These are phyloP conservation scores for Rhododendron vialii DNA, from an alignment of 148 eudicot species.

Conservation along the genomic window DNA sequence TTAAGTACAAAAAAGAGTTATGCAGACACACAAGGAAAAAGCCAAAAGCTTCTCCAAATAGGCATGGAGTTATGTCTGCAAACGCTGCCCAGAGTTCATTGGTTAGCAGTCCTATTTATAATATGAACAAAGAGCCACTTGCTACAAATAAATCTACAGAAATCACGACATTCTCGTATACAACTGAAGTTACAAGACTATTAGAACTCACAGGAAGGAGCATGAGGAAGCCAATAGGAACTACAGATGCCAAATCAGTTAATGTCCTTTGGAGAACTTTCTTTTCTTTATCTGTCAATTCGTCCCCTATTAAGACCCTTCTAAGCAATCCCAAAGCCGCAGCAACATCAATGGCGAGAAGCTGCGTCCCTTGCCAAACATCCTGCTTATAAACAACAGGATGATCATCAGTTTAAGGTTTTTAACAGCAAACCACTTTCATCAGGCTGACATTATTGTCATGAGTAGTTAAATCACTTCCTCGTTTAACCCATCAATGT, in stretches of 20 bases:
- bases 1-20: not conserved
- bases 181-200: constrained; percentile 1
- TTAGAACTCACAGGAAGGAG: constrained; percentile 85
- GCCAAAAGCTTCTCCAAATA: not conserved
- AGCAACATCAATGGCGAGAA: constrained; percentile 84
- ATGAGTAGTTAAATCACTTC: not conserved
- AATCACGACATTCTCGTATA: not conserved
- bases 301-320: constrained; percentile 75
- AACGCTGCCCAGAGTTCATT: not conserved
- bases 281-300: constrained; percentile 83
- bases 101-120: not conserved
- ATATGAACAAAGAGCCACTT: not conserved
- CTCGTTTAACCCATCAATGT: not conserved
- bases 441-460: not conserved
- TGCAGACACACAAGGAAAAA: not conserved
- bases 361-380: constrained; percentile 97
- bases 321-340: constrained; percentile 80
- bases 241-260: constrained; percentile 87
- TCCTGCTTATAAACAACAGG: constrained; percentile 47
- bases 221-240: constrained; percentile 98
- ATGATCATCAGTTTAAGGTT: not conserved
- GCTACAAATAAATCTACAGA: not conserved
- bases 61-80: not conserved
- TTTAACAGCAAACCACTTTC: not conserved
- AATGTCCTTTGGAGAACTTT: constrained; percentile 73